These are phyloP conservation scores for Trichoderma simmonsii DNA, from an alignment of 2,329 filamentous ascomycete genomes.

Conservation along the genomic window DNA sequence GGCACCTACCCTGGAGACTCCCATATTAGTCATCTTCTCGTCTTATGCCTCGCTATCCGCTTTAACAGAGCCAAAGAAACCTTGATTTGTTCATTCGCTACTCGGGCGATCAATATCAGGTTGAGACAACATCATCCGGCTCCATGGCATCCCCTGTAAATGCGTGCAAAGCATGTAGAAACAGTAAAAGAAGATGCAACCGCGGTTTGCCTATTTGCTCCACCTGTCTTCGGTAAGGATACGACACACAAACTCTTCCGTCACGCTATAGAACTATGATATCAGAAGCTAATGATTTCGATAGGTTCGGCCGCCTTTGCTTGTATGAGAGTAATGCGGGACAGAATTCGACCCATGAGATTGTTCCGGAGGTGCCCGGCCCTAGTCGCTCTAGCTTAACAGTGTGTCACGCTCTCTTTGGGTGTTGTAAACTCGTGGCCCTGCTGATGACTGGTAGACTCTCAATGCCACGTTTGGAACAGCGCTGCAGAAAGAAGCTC, in stretches of 20 bases:
- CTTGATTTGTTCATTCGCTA: not conserved
- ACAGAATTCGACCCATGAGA: not conserved
- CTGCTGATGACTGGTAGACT: not conserved
- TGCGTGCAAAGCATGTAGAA: not conserved
- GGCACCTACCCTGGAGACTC: not conserved
- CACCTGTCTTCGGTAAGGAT: not conserved
- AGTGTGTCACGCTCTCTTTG: not conserved
- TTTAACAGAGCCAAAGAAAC: not conserved
- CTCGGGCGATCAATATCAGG: not conserved
- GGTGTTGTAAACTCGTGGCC: not conserved
- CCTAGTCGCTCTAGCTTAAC: not conserved
- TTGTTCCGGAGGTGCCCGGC: not conserved
- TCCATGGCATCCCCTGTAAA: not conserved
- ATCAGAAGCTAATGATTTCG: not conserved
- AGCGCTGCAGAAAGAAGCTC: not conserved
- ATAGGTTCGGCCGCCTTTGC: not conserved
- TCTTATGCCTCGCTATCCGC: not conserved
- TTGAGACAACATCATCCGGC: not conserved
- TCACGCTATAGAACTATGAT: not conserved
- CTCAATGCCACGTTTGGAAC: not conserved
- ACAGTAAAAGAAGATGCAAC: not conserved
- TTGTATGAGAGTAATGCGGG: not conserved
- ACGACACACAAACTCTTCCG: not conserved
- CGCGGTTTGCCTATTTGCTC: not conserved
- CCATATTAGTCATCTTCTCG: not conserved